A percentile compares a stretch with the other conserved stretches of the same genome.
These are phyloP conservation scores for Hericium rajendrae DNA, from an alignment of 768 basidiomycete species.

Conservation along the genomic window DNA sequence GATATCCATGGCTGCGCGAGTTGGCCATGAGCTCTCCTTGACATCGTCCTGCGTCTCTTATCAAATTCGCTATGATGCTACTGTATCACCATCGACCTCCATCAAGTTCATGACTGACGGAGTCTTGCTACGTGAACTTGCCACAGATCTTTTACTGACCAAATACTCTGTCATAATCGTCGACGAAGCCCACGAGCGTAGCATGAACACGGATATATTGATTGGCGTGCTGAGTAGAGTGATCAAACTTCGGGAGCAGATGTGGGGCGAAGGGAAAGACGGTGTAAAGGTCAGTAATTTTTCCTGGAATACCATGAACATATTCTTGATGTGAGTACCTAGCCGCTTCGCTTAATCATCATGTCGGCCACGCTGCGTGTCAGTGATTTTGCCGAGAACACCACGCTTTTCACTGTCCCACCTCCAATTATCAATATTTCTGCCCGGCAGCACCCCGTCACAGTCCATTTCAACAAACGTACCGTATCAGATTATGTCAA, in stretches of 20 bases:
- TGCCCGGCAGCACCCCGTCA: conserved; percentile 91
- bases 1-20: conserved; percentile 90
- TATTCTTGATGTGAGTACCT: background rate
- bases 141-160: conserved; percentile 85
- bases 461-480: conserved; percentile 83
- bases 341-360: conserved; percentile 89
- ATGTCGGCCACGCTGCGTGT: conserved; percentile 98
- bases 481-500: conserved; percentile 83
- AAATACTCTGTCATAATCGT: conserved; percentile 94
- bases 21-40: conserved; percentile 86
- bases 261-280: conserved; percentile 76
- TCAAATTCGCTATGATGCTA: conserved; percentile 96
- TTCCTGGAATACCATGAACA: background rate
- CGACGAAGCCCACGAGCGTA: conserved; percentile 96
- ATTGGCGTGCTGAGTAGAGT: conserved; percentile 96
- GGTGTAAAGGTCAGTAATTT: conserved; percentile 47
- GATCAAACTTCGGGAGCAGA: conserved; percentile 75
- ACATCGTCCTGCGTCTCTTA: conserved; percentile 80
- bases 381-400: conserved; percentile 85
- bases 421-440: conserved; percentile 90
- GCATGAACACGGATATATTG: conserved; percentile 96
- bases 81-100: conserved; percentile 77
- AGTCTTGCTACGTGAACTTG: conserved; percentile 86
- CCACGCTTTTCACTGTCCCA: conserved; percentile 62
- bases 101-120: conserved; percentile 99